Evolutionary conservation across 768 basidiomycete species (phyloP), one percentile per base, ranked within the genome.

Genomic region (Amanita fuliginea): DNA sequence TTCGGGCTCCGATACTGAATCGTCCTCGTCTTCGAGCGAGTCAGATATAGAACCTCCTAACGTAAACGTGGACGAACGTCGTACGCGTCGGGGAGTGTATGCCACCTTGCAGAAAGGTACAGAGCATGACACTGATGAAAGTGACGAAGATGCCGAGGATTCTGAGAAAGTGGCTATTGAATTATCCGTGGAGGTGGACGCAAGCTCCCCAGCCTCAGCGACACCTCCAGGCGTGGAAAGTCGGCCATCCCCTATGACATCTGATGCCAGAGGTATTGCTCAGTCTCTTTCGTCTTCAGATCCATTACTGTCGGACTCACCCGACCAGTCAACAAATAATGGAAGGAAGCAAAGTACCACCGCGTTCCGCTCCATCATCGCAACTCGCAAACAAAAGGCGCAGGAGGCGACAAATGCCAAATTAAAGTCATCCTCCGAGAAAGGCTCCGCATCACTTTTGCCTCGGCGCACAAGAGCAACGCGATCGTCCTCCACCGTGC

Each of bases 41-140:
- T 66, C 60, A 8, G 67, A 69, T 16, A 56, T 62, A 43, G 57
- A 70, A 53, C 47, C 66, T 49, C 53, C 58, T 39, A 6, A 45
- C 34, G 64, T 80, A 48, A 85, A 90, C 56, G 65, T 88, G 53
- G 83, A 90, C 57, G 87, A 89, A 61, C 74, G 87, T 34, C 72
- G 87, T 54, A 90, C 87, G 43, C 78, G 87, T 26, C 75, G 87
- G 36, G 86, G 87, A 28, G 87, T 90, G 14, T 90, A 90, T 60
- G 83, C 83, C 24, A 76, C 86, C 35, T 64, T 81, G 54, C 71
- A 74, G 54, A 73, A 77, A 53, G 71, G 74, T 51, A 76, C 74
- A 49, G 75, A 80, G 18, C 36, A 24, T 19, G 77, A 78, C 45
- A 77, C 76, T 35, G 81, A 83, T 54, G 77, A 78, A 51, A 77